A percentile compares a stretch with the other conserved stretches of the same genome.
These are phyloP conservation scores for Ogataea naganishii DNA, from an alignment of 805 yeast species.

Conservation along the genomic window DNA sequence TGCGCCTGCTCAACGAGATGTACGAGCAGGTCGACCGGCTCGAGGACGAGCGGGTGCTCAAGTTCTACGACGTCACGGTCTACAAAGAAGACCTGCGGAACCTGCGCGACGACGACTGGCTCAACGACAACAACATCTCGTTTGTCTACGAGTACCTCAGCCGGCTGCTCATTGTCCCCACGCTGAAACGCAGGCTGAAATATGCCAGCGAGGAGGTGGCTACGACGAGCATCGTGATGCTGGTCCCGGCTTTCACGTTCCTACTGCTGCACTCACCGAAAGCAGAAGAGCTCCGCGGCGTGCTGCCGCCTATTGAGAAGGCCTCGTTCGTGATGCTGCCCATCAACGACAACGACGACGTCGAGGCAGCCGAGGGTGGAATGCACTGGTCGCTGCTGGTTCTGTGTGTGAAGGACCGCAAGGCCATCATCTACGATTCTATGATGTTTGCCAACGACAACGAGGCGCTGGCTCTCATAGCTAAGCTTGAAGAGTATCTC, in stretches of 20 bases:
- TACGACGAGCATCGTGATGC: constrained; percentile 26
- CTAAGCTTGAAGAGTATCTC: constrained; percentile 21
- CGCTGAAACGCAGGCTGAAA: constrained; percentile 16
- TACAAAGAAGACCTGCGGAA: constrained; percentile 51
- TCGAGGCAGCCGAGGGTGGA: constrained; percentile 54
- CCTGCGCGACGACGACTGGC: constrained; percentile 60
- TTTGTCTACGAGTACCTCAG: constrained; percentile 53
- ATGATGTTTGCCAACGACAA: constrained; percentile 34
- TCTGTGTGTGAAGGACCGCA: constrained; percentile 36
- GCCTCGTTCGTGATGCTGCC: constrained; percentile 56
- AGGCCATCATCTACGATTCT: constrained; percentile 53
- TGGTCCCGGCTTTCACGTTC: constrained; percentile 59
- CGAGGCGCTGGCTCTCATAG: constrained; percentile 24
- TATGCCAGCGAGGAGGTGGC: constrained; percentile 14
- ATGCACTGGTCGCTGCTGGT: constrained; percentile 71
- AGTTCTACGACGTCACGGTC: constrained; percentile 48
- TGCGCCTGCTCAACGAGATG: constrained; percentile 9
- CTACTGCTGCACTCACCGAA: constrained; percentile 44
- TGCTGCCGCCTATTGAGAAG: constrained; percentile 34
- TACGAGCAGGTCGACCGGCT: constrained; percentile 9
- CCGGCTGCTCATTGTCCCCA: constrained; percentile 19
- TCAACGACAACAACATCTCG: constrained; percentile 61
- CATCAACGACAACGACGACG: constrained; percentile 54
- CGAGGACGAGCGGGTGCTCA: constrained; percentile 27
- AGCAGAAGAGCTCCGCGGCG: constrained; percentile 31